A percentile compares a stretch with the other conserved stretches of the same genome.
These are phyloP conservation scores for Fomitopsis palustris DNA, from an alignment of 1,284 basidiomycete genomes.

Conservation along the genomic window DNA sequence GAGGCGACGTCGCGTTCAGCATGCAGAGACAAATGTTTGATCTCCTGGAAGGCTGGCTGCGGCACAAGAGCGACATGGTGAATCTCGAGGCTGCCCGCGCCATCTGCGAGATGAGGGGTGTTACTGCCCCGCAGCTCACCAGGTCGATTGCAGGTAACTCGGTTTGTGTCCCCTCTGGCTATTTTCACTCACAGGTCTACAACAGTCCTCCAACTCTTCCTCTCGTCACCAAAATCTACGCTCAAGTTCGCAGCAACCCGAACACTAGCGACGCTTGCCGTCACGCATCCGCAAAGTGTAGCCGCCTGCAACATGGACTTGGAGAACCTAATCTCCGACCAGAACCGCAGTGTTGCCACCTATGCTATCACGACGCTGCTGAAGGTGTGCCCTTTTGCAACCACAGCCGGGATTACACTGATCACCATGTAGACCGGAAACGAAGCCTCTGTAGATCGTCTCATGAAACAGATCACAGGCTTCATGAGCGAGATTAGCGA, in stretches of 20 bases:
- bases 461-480: constrained; percentile 99
- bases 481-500: constrained; percentile 99
- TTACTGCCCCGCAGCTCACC: constrained; percentile 75
- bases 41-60: constrained; percentile 90
- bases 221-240: constrained; percentile 90
- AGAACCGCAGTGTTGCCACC: constrained; percentile 95
- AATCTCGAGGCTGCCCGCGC: constrained; percentile 98
- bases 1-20: constrained; percentile 38
- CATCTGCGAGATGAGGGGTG: constrained; percentile 93
- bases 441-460: constrained; percentile 96
- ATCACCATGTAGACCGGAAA: constrained; percentile 76
- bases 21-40: constrained; percentile 92
- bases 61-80: constrained; percentile 99
- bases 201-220: constrained; percentile 86
- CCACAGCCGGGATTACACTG: not conserved
- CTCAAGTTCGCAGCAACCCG: constrained; percentile 98
- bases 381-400: constrained; percentile 54
- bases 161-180: not conserved
- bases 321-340: constrained; percentile 95
- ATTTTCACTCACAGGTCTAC: constrained; percentile 1
- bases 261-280: constrained; percentile 86
- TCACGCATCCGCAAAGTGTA: constrained; percentile 82
- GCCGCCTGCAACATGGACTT: constrained; percentile 96
- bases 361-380: constrained; percentile 98
- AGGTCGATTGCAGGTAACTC: constrained; percentile 82